These are phyloP conservation scores for Cladosporium sp. DNA, from an alignment of 2,329 filamentous ascomycete genomes.

Conservation along the genomic window DNA sequence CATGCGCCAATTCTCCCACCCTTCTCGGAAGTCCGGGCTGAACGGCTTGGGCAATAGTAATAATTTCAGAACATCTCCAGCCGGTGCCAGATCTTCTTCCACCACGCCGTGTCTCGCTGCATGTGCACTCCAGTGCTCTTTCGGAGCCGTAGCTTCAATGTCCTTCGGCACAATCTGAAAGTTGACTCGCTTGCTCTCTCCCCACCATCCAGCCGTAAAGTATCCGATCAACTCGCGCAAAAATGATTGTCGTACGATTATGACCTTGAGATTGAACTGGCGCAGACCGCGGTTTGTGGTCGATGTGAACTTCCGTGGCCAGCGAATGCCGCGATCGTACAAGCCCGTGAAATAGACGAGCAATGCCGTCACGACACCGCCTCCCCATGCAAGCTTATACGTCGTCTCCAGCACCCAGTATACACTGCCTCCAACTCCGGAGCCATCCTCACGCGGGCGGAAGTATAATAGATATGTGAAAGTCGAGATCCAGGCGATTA, in stretches of 20 bases:
- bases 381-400: constrained; percentile 89
- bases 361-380: constrained; percentile 81
- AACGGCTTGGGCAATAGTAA: constrained; percentile 92
- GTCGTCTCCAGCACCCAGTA: constrained; percentile 94
- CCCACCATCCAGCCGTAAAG: constrained; percentile 37
- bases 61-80: constrained; percentile 89
- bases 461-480: constrained; percentile 92
- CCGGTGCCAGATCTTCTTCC: constrained; percentile 87
- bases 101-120: constrained; percentile 46
- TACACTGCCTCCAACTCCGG: constrained; percentile 85
- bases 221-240: constrained; percentile 72
- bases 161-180: constrained; percentile 43
- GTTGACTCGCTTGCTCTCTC: constrained; percentile 37
- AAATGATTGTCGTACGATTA: constrained; percentile 81
- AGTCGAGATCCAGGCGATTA: constrained; percentile 77
- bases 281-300: constrained; percentile 87
- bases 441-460: constrained; percentile 92
- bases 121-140: constrained; percentile 55
- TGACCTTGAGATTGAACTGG: constrained; percentile 94
- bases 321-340: constrained; percentile 92
- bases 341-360: constrained; percentile 94
- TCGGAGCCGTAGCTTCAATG: constrained; percentile 57
- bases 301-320: constrained; percentile 88
- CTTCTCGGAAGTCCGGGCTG: constrained; percentile 89
- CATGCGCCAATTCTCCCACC: constrained; percentile 91